Percentiles rank a stretch among this genome's conserved stretches.
Evolutionary conservation across 169 alveolate genomes (phyloP).

Genomic region (Eimeria sp.): DNA sequence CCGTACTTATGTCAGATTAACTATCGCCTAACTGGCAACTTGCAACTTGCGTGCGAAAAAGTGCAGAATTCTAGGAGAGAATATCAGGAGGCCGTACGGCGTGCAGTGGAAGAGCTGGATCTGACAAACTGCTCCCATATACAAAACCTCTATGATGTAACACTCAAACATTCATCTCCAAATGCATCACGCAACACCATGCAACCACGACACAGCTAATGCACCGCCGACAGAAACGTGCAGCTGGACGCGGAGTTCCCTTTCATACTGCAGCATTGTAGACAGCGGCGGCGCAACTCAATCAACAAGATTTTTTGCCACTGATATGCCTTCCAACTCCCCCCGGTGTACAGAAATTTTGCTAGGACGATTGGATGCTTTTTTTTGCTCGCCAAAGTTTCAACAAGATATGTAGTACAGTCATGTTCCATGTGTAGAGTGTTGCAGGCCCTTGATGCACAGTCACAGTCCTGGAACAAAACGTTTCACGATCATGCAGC

Average conservation of each 20-base stretch:
- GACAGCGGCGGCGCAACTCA: not conserved
- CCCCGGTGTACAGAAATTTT: not conserved
- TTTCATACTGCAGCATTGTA: not conserved
- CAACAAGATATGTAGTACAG: not conserved
- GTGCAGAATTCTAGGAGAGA: slow-evolving; percentile 43
- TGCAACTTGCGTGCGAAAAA: slow-evolving; percentile 7
- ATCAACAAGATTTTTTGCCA: not conserved
- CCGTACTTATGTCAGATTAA: not conserved
- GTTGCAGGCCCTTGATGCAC: slow-evolving; percentile 57
- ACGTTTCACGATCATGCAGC: slow-evolving; percentile 28
- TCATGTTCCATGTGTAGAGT: not conserved
- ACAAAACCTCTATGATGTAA: slow-evolving; percentile 56
- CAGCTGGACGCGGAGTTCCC: not conserved
- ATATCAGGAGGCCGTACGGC: slow-evolving; percentile 63
- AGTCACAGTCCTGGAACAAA: slow-evolving; percentile 57
- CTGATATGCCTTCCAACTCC: not conserved
- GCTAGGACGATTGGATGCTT: not conserved
- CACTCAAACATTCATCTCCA: not conserved
- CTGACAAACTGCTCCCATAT: slow-evolving; percentile 54
- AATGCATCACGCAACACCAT: not conserved
- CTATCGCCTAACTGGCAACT: not conserved
- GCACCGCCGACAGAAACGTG: not conserved
- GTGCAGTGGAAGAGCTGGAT: slow-evolving; percentile 64
- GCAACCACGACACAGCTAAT: not conserved
- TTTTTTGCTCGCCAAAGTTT: not conserved